Percentiles rank a stretch among this genome's conserved stretches.
Conservation (phyloP, 2,329 filamentous ascomycete genomes). For the Neophaeococcomyces aloes region DNA sequence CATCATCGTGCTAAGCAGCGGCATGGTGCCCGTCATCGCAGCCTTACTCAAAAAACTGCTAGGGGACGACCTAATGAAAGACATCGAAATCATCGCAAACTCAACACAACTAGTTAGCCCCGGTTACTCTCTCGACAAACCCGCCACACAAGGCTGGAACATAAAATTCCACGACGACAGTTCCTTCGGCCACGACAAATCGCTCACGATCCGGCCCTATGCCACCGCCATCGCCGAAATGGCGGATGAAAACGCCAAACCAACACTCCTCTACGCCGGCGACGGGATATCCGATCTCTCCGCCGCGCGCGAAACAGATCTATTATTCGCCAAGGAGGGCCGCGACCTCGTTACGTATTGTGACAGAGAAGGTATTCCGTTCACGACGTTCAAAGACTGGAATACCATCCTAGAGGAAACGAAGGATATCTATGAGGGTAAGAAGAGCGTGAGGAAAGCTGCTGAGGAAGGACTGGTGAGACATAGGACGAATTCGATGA, state of each 20-base stretch:
- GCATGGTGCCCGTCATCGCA: conserved; percentile 86
- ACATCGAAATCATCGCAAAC: conserved; percentile 88
- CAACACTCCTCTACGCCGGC: conserved; percentile 85
- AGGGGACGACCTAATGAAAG: conserved; percentile 57
- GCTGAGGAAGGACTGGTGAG: conserved; percentile 35
- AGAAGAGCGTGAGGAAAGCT: conserved; percentile 58
- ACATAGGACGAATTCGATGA: conserved; percentile 15
- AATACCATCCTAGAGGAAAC: conserved; percentile 64
- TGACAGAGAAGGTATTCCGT: conserved; percentile 71
- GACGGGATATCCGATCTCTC: conserved; percentile 90
- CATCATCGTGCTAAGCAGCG: conserved; percentile 80
- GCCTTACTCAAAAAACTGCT: conserved; percentile 70
- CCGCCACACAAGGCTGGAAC: conserved; percentile 62
- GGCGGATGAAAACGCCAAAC: conserved; percentile 51
- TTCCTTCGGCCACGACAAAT: conserved; percentile 95
- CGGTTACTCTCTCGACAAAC: conserved; percentile 63
- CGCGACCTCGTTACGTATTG: conserved; percentile 83
- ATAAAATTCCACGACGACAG: conserved; percentile 74
- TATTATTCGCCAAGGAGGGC: conserved; percentile 87
- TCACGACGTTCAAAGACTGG: conserved; percentile 81
- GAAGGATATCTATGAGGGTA: conserved; percentile 65
- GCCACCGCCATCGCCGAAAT: conserved; percentile 46
- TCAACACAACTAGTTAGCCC: conserved; percentile 54
- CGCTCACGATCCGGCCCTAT: conserved; percentile 79
- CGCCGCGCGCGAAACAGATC: conserved; percentile 81